A percentile compares a stretch with the other conserved stretches of the same genome.
phyloP scores from a whole-genome alignment of 2,329 filamentous ascomycete species.

The Xylariales sp. region DNA sequence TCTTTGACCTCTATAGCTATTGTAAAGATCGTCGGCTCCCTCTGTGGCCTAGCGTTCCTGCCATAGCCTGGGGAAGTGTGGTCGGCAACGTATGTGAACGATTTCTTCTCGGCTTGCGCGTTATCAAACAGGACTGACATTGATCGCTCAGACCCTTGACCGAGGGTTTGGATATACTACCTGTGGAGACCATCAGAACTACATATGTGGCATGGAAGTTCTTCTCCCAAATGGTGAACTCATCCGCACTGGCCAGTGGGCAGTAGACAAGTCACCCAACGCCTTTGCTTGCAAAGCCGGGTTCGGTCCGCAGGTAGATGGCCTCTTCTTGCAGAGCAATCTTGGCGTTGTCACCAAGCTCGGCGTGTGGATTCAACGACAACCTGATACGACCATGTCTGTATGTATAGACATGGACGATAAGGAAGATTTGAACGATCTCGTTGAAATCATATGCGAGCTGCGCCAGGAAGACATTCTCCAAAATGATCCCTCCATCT shows the following conservation, averaged over 20 bases:
- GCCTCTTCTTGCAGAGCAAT: neutral
- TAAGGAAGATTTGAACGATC: neutral
- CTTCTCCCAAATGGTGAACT: slow-evolving; percentile 39
- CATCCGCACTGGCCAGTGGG: slow-evolving; percentile 36
- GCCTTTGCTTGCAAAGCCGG: neutral
- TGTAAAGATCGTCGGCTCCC: slow-evolving; percentile 34
- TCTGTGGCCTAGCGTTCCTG: slow-evolving; percentile 43
- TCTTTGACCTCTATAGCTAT: slow-evolving; percentile 37
- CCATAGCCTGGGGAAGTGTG: slow-evolving; percentile 44
- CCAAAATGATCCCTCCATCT: neutral
- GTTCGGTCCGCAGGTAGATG: neutral
- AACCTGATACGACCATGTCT: neutral
- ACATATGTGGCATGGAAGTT: slow-evolving; percentile 40
- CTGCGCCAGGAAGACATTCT: neutral
- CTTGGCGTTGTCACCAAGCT: neutral
- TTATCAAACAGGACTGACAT: too few relatives aligned
- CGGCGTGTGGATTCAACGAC: neutral
- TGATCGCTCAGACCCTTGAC: slow-evolving; percentile 40
- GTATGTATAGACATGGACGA: neutral
- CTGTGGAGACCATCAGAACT: slow-evolving; percentile 36
- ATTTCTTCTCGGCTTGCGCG: too few relatives aligned
- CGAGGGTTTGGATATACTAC: slow-evolving; percentile 35
- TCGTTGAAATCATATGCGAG: neutral
- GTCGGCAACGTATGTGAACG: slow-evolving; percentile 42
- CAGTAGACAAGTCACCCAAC: neutral